Percentiles rank a stretch among this genome's conserved stretches.
phyloP scores from a whole-genome alignment of 2,329 filamentous ascomycete species.

The Ophiostoma sp. region DNA sequence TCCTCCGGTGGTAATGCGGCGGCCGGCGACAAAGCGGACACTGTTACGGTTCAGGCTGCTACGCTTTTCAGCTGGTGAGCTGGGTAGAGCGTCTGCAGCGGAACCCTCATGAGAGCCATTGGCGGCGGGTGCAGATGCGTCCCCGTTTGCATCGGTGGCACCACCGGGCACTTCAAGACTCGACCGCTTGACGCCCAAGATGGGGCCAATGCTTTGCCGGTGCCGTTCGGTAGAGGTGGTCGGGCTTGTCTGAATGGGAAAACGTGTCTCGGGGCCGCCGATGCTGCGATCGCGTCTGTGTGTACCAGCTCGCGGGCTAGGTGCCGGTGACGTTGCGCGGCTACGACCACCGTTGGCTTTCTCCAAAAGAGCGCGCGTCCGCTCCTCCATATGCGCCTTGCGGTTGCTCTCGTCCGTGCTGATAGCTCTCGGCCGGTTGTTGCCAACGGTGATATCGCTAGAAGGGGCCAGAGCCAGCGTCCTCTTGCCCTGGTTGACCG shows the following conservation, averaged over 20 bases:
- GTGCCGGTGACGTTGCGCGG: constrained; percentile 68
- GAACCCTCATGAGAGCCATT: constrained; percentile 14
- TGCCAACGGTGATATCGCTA: constrained; percentile 33
- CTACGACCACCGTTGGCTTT: constrained; percentile 59
- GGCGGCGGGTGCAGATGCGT: constrained; percentile 26
- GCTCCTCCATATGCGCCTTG: constrained; percentile 88
- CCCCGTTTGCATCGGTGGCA: constrained; percentile 25
- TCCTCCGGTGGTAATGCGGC: constrained; percentile 40
- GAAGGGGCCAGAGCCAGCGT: constrained; percentile 5
- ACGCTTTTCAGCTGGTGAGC: constrained; percentile 48
- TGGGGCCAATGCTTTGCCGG: constrained; percentile 46
- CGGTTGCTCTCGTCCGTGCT: constrained; percentile 95
- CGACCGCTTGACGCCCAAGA: constrained; percentile 51
- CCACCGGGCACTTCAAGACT: constrained; percentile 75
- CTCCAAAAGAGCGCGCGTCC: constrained; percentile 73
- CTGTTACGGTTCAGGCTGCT: constrained; percentile 56
- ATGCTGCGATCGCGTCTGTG: constrained; percentile 79
- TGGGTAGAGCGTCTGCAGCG: constrained; percentile 4
- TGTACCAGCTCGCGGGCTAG: constrained; percentile 41
- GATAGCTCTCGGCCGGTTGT: constrained; percentile 67
- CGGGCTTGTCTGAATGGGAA: constrained; percentile 69
- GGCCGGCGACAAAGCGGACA: constrained; percentile 48
- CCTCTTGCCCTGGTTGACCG: constrained; percentile 35
- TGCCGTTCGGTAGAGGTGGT: constrained; percentile 49
- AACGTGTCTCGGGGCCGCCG: constrained; percentile 67